Evolutionary conservation across 306 rosid species (phyloP).

Genomic region (Corylus avellana): DNA sequence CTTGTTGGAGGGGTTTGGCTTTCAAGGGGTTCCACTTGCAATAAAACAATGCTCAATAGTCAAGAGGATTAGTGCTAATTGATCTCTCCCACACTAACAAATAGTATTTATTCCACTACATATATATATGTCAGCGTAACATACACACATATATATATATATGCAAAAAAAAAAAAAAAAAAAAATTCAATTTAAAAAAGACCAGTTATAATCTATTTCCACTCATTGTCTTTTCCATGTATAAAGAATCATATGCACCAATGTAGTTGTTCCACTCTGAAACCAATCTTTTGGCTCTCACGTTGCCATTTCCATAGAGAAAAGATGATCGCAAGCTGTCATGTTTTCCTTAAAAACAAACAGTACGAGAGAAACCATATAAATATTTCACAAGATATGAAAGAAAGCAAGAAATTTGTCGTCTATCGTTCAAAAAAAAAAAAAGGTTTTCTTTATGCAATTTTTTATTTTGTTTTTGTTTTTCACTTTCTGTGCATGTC

Average conservation of each 20-base stretch:
- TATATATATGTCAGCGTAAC: neutral
- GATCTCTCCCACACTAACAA: neutral
- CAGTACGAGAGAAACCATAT: neutral
- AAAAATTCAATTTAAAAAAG: neutral
- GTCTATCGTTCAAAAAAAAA: neutral
- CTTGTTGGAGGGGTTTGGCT: constrained; percentile 23
- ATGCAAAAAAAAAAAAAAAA: neutral
- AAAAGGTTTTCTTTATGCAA: too few species aligned
- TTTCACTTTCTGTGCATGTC: neutral
- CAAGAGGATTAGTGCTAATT: constrained; percentile 2
- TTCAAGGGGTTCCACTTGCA: constrained; percentile 25
- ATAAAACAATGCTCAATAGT: constrained; percentile 14
- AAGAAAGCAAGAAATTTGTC: neutral
- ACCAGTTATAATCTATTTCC: neutral
- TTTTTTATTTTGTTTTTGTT: neutral
- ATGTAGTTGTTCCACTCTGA: neutral
- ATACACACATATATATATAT: neutral
- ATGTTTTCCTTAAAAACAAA: constrained; percentile 5
- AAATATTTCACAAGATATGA: neutral
- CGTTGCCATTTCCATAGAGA: neutral
- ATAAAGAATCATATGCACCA: neutral
- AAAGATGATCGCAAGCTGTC: neutral
- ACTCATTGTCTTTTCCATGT: neutral
- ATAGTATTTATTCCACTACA: neutral
- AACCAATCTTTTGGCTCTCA: neutral